Conservation (phyloP, 2,329 filamentous ascomycete genomes). For the Simplicillium aogashimaense region DNA sequence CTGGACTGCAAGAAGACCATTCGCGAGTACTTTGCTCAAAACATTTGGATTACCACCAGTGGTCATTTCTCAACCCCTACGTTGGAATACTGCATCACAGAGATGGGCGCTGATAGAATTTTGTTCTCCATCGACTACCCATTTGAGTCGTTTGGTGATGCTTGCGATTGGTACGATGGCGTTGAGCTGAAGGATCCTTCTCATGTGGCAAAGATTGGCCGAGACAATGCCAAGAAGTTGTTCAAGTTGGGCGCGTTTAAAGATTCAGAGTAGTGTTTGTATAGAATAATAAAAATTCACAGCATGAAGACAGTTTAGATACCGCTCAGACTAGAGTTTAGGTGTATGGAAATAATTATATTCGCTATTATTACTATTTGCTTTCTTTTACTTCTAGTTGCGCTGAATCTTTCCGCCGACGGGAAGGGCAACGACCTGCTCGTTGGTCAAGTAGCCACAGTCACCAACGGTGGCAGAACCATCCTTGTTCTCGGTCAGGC, state of each 20-base stretch:
- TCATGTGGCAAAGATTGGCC: constrained; percentile 28
- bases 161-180: constrained; percentile 29
- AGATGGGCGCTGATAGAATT: constrained; percentile 38
- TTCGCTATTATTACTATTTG: too few species aligned
- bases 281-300: too few species aligned
- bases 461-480: constrained; percentile 13
- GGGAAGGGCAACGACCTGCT: constrained; percentile 35
- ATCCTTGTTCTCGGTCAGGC: constrained; percentile 25
- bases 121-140: constrained; percentile 45
- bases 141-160: constrained; percentile 34
- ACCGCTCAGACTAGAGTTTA: too few species aligned
- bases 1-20: constrained; percentile 36
- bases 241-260: constrained; percentile 27
- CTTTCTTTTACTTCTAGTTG: too few species aligned
- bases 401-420: constrained; percentile 17
- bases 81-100: constrained; percentile 35
- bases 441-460: constrained; percentile 27
- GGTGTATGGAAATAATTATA: too few species aligned
- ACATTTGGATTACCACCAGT: constrained; percentile 47
- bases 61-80: constrained; percentile 46
- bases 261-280: constrained; percentile 12
- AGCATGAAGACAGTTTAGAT: too few species aligned
- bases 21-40: constrained; percentile 41
- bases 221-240: constrained; percentile 31
- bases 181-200: constrained; percentile 19